phyloP scores from a whole-genome alignment of 2,329 filamentous ascomycete species.

The Corinectria fuckeliana region DNA sequence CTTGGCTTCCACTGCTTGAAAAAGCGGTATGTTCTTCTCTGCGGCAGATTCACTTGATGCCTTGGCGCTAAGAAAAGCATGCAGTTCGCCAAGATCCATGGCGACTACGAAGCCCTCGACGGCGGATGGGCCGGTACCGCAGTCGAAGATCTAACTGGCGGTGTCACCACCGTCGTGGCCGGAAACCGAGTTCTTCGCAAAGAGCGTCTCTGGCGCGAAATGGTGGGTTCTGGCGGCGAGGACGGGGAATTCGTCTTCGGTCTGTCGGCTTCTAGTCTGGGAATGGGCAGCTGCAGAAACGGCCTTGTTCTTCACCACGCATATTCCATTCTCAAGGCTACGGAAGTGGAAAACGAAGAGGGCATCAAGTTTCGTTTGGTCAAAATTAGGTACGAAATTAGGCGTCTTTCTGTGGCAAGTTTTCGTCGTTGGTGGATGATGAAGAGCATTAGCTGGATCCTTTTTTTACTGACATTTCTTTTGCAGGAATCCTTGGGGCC shows the following conservation, averaged over 20 bases:
- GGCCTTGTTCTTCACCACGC: constrained; percentile 55
- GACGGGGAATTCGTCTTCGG: constrained; percentile 72
- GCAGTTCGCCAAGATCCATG: constrained; percentile 74
- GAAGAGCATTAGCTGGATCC: constrained; percentile 1
- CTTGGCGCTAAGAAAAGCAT: constrained; percentile 8
- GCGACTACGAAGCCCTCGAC: constrained; percentile 72
- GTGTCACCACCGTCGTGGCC: constrained; percentile 62
- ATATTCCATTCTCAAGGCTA: constrained; percentile 57
- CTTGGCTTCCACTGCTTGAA: constrained; percentile 75
- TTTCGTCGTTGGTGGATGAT: background rate
- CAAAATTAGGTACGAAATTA: constrained; percentile 48
- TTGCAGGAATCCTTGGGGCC: constrained; percentile 73
- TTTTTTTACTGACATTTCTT: no score
- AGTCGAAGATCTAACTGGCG: constrained; percentile 59
- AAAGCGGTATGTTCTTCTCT: constrained; percentile 58
- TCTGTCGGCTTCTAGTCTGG: constrained; percentile 42
- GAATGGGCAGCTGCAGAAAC: constrained; percentile 39
- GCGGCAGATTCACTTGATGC: background rate
- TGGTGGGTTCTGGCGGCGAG: constrained; percentile 69
- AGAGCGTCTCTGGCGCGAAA: constrained; percentile 73
- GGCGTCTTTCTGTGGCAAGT: background rate
- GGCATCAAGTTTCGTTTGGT: constrained; percentile 49
- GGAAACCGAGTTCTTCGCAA: constrained; percentile 68
- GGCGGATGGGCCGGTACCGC: constrained; percentile 67
- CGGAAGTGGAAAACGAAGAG: constrained; percentile 52